Conservation (phyloP, 1,284 basidiomycete genomes). For the Xerocomus amazonicus region DNA sequence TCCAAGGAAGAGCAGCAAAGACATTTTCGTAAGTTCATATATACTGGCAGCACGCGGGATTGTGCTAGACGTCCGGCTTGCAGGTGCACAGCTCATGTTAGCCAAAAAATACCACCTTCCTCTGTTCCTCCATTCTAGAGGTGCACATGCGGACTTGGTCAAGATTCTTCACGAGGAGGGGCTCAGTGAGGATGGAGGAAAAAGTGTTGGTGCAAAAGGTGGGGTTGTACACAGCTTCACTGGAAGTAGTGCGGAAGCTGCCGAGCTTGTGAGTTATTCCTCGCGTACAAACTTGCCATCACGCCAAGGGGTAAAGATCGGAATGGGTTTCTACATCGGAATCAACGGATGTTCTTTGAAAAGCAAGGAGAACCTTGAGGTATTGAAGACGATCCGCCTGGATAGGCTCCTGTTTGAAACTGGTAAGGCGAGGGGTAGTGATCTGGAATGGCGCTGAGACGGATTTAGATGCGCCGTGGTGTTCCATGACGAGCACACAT, state of each 20-base stretch:
- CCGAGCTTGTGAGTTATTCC: conserved; percentile 57
- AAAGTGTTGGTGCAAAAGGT: conserved; percentile 51
- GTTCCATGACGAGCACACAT: conserved; percentile 73
- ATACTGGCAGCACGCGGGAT: background rate
- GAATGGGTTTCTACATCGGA: conserved; percentile 62
- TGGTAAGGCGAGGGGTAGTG: conserved; percentile 37
- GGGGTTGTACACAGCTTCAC: conserved; percentile 91
- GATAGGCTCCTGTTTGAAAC: conserved; percentile 79
- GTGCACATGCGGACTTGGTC: conserved; percentile 73
- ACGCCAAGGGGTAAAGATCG: conserved; percentile 40
- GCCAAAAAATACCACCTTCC: conserved; percentile 75
- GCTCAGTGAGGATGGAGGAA: conserved; percentile 57
- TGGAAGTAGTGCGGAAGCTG: conserved; percentile 63
- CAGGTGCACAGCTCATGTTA: conserved; percentile 61
- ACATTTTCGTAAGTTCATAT: conserved; percentile 55
- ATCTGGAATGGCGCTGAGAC: background rate
- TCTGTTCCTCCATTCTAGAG: conserved; percentile 82
- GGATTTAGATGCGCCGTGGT: conserved; percentile 76
- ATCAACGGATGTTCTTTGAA: conserved; percentile 87
- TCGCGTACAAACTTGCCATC: background rate
- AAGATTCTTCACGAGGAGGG: conserved; percentile 64
- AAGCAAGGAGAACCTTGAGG: conserved; percentile 67
- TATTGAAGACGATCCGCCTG: conserved; percentile 58
- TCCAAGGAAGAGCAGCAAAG: conserved; percentile 59
- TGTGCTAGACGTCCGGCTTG: background rate